Evolutionary conservation across 2,329 filamentous ascomycete species (phyloP).

Genomic region (Didymella segeticola): DNA sequence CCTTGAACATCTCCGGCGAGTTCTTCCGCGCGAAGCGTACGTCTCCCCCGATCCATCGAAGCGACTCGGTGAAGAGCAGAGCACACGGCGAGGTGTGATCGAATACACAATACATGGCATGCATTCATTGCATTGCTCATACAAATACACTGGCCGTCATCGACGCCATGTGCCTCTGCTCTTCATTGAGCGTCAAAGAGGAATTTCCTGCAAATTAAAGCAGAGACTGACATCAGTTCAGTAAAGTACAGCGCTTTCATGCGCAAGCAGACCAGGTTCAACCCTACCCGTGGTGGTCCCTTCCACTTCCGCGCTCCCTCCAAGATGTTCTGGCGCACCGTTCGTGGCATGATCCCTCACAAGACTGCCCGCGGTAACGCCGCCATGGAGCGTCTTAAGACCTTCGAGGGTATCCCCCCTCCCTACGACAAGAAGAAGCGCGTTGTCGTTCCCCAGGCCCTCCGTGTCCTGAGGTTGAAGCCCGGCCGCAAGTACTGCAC

Average conservation of each 20-base stretch:
- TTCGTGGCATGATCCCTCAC: constrained; percentile 99
- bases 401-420: constrained; percentile 98
- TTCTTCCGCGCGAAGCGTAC: constrained; percentile 99
- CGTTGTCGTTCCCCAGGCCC: constrained; percentile 97
- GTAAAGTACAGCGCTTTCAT: constrained; percentile 99
- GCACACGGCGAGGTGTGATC: constrained; percentile 22
- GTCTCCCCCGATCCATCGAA: constrained; percentile 56
- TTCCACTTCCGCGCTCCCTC: constrained; percentile 99
- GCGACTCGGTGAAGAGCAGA: constrained; percentile 20
- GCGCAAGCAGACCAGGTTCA: constrained; percentile 99
- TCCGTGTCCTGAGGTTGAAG: constrained; percentile 95
- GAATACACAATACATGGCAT: constrained; percentile 12
- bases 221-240: constrained; percentile 55
- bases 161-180: constrained; percentile 16
- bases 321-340: constrained; percentile 99
- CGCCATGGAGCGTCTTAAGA: constrained; percentile 98
- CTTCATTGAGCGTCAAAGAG: constrained; percentile 16
- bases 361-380: constrained; percentile 98
- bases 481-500: constrained; percentile 99
- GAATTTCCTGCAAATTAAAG: constrained; percentile 36
- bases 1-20: constrained; percentile 99
- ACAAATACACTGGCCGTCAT: constrained; percentile 13
- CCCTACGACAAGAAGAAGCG: constrained; percentile 99
- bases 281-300: constrained; percentile 98
- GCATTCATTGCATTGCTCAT: constrained; percentile 10